These are phyloP conservation scores for Pyrenophora graminea DNA, from an alignment of 2,329 filamentous ascomycete genomes.

Conservation along the genomic window DNA sequence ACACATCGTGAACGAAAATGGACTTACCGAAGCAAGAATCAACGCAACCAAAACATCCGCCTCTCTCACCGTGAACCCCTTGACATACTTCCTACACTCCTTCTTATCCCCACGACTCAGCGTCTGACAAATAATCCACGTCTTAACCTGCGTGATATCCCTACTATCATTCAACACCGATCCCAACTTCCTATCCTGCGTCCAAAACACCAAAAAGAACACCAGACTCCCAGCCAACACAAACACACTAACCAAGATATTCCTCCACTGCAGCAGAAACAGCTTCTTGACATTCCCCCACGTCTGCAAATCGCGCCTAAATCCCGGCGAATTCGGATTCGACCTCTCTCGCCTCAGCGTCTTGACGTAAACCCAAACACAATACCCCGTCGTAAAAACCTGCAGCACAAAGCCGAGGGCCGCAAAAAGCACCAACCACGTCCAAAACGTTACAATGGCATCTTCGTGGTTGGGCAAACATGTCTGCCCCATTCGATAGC, in stretches of 20 bases:
- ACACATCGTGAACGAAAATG: neutral
- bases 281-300: conserved; percentile 31
- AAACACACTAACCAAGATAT: conserved; percentile 30
- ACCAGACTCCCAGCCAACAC: conserved; percentile 31
- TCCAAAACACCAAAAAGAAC: conserved; percentile 38
- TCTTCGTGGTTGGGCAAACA: conserved; percentile 43
- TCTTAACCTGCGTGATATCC: conserved; percentile 26
- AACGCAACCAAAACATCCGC: conserved; percentile 25
- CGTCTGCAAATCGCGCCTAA: conserved; percentile 11
- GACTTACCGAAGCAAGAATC: conserved; percentile 35
- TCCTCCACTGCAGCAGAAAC: conserved; percentile 38
- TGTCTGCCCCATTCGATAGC: conserved; percentile 44
- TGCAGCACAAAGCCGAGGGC: conserved; percentile 36
- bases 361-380: conserved; percentile 41
- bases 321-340: neutral
- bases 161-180: conserved; percentile 24
- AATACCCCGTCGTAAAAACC: conserved; percentile 39
- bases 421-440: conserved; percentile 44
- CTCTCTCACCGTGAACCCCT: conserved; percentile 24
- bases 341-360: conserved; percentile 19
- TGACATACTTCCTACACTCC: conserved; percentile 32
- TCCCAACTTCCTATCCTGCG: conserved; percentile 30
- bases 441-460: conserved; percentile 44
- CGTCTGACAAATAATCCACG: conserved; percentile 12
- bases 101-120: conserved; percentile 26